Evolutionary conservation across 2,329 filamentous ascomycete species (phyloP).

Genomic region (Polychaeton citri): DNA sequence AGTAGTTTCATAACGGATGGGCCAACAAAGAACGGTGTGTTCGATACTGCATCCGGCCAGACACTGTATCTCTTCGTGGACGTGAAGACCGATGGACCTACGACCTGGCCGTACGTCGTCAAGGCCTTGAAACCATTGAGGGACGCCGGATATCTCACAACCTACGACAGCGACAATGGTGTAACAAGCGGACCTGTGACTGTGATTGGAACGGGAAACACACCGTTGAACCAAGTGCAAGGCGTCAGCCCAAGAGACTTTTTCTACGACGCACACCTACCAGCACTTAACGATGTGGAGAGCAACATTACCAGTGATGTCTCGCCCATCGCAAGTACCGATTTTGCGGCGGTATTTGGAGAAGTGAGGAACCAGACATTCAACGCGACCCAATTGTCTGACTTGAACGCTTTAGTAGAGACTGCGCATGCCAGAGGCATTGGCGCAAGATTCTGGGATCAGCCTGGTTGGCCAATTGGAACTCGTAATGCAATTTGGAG

Average conservation of each 20-base stretch:
- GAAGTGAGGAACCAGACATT: constrained; percentile 24
- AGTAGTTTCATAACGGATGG: constrained; percentile 33
- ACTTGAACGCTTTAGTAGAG: constrained; percentile 38
- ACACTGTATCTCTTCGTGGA: constrained; percentile 54
- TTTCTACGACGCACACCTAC: constrained; percentile 48
- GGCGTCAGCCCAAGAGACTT: constrained; percentile 29
- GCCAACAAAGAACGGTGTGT: constrained; percentile 46
- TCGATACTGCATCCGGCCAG: constrained; percentile 41
- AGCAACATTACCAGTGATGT: constrained; percentile 34
- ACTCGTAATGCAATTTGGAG: constrained; percentile 47
- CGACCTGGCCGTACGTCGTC: constrained; percentile 44
- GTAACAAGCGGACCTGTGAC: constrained; percentile 41
- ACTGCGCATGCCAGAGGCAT: constrained; percentile 45
- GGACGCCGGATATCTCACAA: constrained; percentile 39
- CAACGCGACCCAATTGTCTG: constrained; percentile 36
- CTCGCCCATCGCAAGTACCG: constrained; percentile 41
- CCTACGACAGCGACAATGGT: constrained; percentile 30
- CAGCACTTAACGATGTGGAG: constrained; percentile 28
- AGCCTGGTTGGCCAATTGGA: constrained; percentile 46
- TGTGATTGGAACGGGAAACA: constrained; percentile 50
- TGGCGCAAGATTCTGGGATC: constrained; percentile 48
- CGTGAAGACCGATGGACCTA: constrained; percentile 44
- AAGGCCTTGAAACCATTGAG: constrained; percentile 44
- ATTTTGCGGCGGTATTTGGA: constrained; percentile 33
- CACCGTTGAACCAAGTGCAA: constrained; percentile 35